Percentiles rank a stretch among this genome's conserved stretches.
phyloP scores from a whole-genome alignment of 169 alveolate species.

The Besnoitia besnoiti region DNA sequence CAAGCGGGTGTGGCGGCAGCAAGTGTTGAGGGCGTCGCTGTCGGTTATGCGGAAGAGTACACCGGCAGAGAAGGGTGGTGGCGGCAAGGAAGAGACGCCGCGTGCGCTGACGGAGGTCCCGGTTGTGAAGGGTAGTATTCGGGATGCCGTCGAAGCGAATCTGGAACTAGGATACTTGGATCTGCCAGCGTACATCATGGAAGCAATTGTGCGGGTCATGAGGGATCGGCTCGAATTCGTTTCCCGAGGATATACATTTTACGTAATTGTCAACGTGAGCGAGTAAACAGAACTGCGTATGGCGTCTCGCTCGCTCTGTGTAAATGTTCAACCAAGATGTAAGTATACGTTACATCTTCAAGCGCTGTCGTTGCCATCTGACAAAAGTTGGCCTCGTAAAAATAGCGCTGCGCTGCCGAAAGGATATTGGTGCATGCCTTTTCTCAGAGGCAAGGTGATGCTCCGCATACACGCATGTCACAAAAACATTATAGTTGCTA shows the following conservation, averaged over 20 bases:
- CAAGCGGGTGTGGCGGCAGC: neutral
- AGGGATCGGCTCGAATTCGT: neutral
- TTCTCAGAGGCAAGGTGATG: too few species aligned
- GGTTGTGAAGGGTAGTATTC: neutral
- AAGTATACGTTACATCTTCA: too few species aligned
- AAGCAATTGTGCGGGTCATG: neutral
- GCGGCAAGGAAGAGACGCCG: neutral
- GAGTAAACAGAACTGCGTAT: too few species aligned
- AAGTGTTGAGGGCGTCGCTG: neutral
- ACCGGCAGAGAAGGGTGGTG: neutral
- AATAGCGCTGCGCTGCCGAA: too few species aligned
- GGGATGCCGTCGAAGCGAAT: neutral
- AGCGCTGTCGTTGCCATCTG: too few species aligned
- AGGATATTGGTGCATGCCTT: too few species aligned
- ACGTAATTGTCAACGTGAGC: neutral
- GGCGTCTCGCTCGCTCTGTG: too few species aligned
- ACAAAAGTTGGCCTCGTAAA: too few species aligned
- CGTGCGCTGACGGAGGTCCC: neutral
- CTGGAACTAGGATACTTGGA: neutral
- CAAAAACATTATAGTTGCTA: too few species aligned
- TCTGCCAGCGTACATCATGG: neutral
- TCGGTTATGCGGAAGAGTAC: neutral
- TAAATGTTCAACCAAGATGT: too few species aligned
- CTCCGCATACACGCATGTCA: too few species aligned
- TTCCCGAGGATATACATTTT: neutral